A percentile compares a stretch with the other conserved stretches of the same genome.
Evolutionary conservation across 805 yeast genomes (phyloP).

Genomic region (Komagataella kurtzmanii): DNA sequence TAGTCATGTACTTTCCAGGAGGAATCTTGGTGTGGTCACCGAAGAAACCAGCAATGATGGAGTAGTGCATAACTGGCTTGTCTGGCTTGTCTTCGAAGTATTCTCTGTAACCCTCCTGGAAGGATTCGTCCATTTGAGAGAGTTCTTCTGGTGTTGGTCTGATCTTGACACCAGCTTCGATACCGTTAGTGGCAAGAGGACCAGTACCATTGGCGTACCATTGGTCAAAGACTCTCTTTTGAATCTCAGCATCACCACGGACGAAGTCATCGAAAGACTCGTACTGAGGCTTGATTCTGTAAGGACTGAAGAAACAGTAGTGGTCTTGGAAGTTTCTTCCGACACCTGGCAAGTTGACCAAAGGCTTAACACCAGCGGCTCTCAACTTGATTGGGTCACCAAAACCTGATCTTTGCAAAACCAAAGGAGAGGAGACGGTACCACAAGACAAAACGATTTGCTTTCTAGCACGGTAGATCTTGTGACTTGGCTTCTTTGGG

Average conservation of each 20-base stretch:
- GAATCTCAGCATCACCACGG: slow-evolving; percentile 14
- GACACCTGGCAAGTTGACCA: slow-evolving; percentile 17
- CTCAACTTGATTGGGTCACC: slow-evolving; percentile 16
- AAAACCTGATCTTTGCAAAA: slow-evolving; percentile 33
- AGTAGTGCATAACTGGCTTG: slow-evolving; percentile 17
- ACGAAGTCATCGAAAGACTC: slow-evolving; percentile 17
- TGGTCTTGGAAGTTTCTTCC: slow-evolving; percentile 18
- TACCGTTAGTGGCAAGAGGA: slow-evolving; percentile 17
- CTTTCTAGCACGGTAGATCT: slow-evolving; percentile 23
- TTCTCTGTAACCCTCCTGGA: slow-evolving; percentile 12
- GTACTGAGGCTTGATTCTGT: slow-evolving; percentile 13
- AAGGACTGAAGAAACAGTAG: slow-evolving; percentile 16
- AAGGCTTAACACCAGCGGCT: slow-evolving; percentile 15
- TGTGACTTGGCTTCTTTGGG: slow-evolving; percentile 7
- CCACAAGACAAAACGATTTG: slow-evolving; percentile 33
- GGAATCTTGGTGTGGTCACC: slow-evolving; percentile 18
- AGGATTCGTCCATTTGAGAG: slow-evolving; percentile 12
- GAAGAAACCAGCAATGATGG: slow-evolving; percentile 16
- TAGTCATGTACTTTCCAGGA: slow-evolving; percentile 14
- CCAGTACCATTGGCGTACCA: slow-evolving; percentile 18
- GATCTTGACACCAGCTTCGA: slow-evolving; percentile 18
- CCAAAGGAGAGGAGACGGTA: slow-evolving; percentile 31
- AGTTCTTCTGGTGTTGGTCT: slow-evolving; percentile 16
- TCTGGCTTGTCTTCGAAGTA: slow-evolving; percentile 16
- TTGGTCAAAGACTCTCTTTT: slow-evolving; percentile 14